Evolutionary conservation across 306 rosid species (phyloP).

Genomic region (Hylodesmum podocarpum): DNA sequence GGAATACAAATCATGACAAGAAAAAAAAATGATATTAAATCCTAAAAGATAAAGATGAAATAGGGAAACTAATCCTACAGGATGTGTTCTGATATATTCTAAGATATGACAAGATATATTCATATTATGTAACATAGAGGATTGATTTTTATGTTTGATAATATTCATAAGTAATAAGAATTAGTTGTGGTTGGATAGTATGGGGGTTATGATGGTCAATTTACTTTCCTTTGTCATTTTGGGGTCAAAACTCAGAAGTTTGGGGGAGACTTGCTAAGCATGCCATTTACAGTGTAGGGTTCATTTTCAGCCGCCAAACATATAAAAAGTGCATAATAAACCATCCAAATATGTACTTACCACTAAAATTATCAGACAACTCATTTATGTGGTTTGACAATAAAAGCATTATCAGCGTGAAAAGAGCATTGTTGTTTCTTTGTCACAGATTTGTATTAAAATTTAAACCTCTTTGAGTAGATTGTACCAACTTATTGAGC

Average conservation of each 20-base stretch:
- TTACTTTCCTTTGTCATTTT: not conserved
- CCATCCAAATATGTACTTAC: not conserved
- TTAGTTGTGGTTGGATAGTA: constrained; percentile 7
- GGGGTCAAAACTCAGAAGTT: not conserved
- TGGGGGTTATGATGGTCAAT: constrained; percentile 12
- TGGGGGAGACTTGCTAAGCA: not conserved
- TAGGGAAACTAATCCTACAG: not conserved
- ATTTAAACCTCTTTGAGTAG: not conserved
- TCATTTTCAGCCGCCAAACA: not conserved
- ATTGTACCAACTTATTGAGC: not conserved
- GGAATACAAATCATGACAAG: not conserved
- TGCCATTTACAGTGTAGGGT: not conserved
- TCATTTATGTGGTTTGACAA: not conserved
- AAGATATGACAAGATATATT: not conserved
- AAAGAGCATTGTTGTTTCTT: constrained; percentile 3
- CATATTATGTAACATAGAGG: not conserved
- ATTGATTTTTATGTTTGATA: not conserved
- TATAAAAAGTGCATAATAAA: not conserved
- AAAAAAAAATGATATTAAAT: not conserved
- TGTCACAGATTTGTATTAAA: not conserved
- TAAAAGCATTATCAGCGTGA: not conserved
- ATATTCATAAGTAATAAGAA: not conserved
- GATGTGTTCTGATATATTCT: not conserved
- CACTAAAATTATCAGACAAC: not conserved
- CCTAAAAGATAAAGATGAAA: too few species aligned